Evolutionary conservation across 179 eudicot species (phyloP).

Genomic region (Sideroxylon spinosum): DNA sequence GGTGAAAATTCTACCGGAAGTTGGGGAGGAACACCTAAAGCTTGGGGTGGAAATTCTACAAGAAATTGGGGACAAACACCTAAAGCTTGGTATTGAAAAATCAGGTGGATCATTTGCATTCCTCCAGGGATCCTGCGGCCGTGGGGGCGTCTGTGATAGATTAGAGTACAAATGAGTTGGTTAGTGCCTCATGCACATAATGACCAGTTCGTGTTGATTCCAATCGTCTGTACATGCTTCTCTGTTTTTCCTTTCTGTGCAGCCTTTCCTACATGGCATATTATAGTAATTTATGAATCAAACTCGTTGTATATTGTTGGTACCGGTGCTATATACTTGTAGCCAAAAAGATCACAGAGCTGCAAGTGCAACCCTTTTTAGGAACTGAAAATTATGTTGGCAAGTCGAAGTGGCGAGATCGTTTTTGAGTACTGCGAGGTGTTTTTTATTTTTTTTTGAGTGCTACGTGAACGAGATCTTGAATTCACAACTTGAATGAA

Average conservation of each 20-base stretch:
- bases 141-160: background rate
- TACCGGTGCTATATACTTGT: background rate
- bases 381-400: background rate
- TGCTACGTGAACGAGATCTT: too few species aligned
- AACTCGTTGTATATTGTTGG: background rate
- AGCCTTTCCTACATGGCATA: background rate
- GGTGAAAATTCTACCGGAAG: background rate
- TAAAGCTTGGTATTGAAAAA: background rate
- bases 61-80: constrained; percentile 6
- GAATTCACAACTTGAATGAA: too few species aligned
- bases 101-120: background rate
- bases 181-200: background rate
- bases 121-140: background rate
- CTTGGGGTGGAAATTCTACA: constrained; percentile 9
- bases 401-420: too few species aligned
- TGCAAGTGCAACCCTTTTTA: background rate
- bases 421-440: too few species aligned
- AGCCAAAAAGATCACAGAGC: background rate
- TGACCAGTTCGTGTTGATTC: background rate
- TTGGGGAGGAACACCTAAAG: constrained; percentile 4
- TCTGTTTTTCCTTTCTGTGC: background rate
- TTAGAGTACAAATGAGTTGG: background rate
- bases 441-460: too few species aligned
- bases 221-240: too few species aligned
- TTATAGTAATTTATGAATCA: background rate